Percentiles rank a stretch among this genome's conserved stretches.
These are phyloP conservation scores for Cercospora canescens DNA, from an alignment of 2,329 filamentous ascomycete species.

Conservation along the genomic window DNA sequence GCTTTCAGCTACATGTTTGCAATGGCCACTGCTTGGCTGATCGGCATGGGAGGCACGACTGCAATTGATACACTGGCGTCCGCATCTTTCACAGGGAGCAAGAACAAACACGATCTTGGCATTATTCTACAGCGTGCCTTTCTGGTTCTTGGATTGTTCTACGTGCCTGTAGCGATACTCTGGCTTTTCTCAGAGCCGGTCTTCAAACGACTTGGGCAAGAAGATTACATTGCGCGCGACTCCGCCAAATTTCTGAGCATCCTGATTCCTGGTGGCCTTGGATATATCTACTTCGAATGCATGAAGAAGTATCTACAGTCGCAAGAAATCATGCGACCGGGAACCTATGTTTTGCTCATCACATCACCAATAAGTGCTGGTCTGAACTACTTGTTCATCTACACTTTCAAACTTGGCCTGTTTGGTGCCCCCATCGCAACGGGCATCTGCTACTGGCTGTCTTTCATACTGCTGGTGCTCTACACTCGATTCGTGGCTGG, in stretches of 20 bases:
- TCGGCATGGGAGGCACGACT: constrained; percentile 81
- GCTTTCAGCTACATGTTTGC: constrained; percentile 95
- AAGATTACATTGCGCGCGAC: constrained; percentile 72
- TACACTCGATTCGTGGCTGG: constrained; percentile 73
- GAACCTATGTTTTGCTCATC: constrained; percentile 63
- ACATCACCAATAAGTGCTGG: constrained; percentile 61
- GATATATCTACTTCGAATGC: constrained; percentile 84
- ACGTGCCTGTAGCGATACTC: constrained; percentile 68
- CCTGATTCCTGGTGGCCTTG: constrained; percentile 77
- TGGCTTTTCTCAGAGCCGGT: constrained; percentile 76
- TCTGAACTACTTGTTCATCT: constrained; percentile 69
- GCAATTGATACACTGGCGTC: constrained; percentile 84
- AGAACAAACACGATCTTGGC: constrained; percentile 75
- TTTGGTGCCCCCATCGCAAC: constrained; percentile 80
- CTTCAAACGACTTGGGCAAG: constrained; percentile 74
- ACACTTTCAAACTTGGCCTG: constrained; percentile 69
- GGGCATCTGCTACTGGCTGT: constrained; percentile 82
- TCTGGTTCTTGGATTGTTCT: constrained; percentile 70
- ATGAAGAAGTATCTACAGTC: constrained; percentile 65
- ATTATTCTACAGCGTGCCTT: constrained; percentile 76
- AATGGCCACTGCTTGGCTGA: constrained; percentile 84
- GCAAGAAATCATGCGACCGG: constrained; percentile 63
- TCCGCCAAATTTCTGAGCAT: constrained; percentile 71
- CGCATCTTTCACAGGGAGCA: constrained; percentile 77
- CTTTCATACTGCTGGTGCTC: constrained; percentile 71